Evolutionary conservation across 2,329 filamentous ascomycete genomes (phyloP), one percentile per base, ranked within the genome.

Genomic region (Talaromyces sp.): DNA sequence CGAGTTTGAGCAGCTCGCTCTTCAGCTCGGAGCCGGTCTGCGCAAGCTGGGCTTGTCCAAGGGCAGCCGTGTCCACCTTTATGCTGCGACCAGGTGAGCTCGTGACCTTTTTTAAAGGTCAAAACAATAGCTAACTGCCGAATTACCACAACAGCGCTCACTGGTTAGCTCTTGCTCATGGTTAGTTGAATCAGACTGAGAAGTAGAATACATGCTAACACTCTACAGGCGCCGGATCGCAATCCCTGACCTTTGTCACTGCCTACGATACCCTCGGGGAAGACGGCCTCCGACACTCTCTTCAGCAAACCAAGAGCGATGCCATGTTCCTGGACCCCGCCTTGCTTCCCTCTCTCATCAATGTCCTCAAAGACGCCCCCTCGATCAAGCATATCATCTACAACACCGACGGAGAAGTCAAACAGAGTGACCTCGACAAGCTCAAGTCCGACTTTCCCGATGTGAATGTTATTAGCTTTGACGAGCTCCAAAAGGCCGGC

Each of bases 231-330:
- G 89, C 85, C 60, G 78, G 87, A 22, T 93, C 92, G 17, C 93
- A 98, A 77, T 93, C 91, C 52, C 86, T 97, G 74, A 87, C 91
- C 62, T 93, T 97, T 67, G 93, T 97, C 57, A 98, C 93, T 53
- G 92, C 93, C 57, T 97, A 97, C 77, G 93, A 97, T 75, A 96
- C 92, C 32, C 88, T 97, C 52, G 93, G 93, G 59, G 85, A 91
- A 70, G 86, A 88, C 64, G 93, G 92, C 54, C 84, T 97, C 65
- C 87, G 89, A 78, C 92, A 96, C 80, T 96, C 92, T 3, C 84
- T 97, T 65, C 82, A 87, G 25, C 90, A 96, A 78, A 95, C 92
- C 58, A 82, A 87, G 64, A 89, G 91, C 58, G 87, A 87, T 69
- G 88, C 88, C 75, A 93, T 97, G 81, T 96, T 93, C 78, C 84